Evolutionary conservation across 2,329 filamentous ascomycete species (phyloP).

Genomic region (Aspergillus ruber): DNA sequence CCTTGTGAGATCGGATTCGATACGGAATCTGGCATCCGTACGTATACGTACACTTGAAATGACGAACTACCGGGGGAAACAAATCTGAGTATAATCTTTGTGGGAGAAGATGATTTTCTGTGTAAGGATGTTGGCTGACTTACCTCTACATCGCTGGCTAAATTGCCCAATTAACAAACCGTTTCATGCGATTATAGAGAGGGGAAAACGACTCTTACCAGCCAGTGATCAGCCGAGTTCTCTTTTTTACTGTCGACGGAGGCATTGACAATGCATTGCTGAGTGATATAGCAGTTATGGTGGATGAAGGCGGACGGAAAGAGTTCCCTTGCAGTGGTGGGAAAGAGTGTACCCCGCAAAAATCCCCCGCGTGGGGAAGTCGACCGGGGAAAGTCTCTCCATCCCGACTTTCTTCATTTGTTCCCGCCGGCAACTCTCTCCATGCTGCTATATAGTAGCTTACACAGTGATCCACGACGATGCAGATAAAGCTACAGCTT

Average conservation of each 20-base stretch:
- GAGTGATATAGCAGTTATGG: not conserved
- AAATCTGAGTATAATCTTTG: not conserved
- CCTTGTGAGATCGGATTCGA: not conserved
- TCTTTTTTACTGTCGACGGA: constrained; percentile 4
- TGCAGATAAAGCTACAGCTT: too few relatives aligned
- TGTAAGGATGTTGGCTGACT: not conserved
- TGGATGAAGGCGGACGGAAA: constrained; percentile 8
- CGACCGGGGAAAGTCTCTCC: too few relatives aligned
- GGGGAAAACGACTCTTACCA: constrained; percentile 11
- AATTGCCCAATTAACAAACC: constrained; percentile 1
- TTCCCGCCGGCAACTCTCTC: too few relatives aligned
- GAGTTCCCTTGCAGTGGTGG: constrained; percentile 10
- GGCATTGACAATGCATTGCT: constrained; percentile 7
- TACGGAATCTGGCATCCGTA: not conserved
- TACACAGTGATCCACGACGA: too few relatives aligned
- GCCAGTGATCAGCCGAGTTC: constrained; percentile 14
- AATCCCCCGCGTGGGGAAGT: too few relatives aligned
- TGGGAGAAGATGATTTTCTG: too few relatives aligned
- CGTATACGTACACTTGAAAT: constrained; percentile 16
- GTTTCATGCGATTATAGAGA: too few relatives aligned
- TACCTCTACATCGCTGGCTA: constrained; percentile 21
- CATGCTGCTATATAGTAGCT: too few relatives aligned
- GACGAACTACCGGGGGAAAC: constrained; percentile 9
- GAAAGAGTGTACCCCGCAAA: too few relatives aligned
- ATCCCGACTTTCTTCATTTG: too few relatives aligned